A percentile compares a stretch with the other conserved stretches of the same genome.
Conservation (phyloP, 192 early-diverging fungal genomes). For the Anaeromyces robustus region DNA sequence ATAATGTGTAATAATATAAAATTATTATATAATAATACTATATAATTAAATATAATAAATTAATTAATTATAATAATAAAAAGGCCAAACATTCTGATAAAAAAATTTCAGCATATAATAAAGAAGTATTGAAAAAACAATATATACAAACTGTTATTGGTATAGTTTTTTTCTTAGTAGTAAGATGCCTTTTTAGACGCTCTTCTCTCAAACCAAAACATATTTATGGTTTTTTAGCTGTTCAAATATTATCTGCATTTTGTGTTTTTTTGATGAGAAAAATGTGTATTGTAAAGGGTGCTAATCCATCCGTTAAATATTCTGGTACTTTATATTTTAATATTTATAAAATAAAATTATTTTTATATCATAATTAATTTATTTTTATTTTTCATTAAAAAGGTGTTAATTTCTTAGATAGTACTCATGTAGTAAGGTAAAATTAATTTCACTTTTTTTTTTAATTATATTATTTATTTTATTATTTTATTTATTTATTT, state of each 20-base stretch:
- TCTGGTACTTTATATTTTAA: background rate
- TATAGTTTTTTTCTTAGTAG: background rate
- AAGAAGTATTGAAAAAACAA: background rate
- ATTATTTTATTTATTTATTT: too few species aligned
- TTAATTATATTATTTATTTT: too few species aligned
- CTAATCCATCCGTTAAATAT: background rate
- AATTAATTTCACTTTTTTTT: background rate
- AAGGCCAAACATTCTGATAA: background rate
- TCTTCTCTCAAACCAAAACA: background rate
- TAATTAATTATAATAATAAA: background rate
- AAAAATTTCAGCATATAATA: background rate
- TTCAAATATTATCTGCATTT: background rate
- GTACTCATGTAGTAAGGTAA: background rate
- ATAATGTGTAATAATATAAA: too few species aligned
- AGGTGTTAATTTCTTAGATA: background rate
- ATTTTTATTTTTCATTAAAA: too few species aligned
- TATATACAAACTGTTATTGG: background rate
- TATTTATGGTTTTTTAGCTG: background rate
- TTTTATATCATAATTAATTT: too few species aligned
- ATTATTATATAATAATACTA: too few species aligned
- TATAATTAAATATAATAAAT: too few species aligned
- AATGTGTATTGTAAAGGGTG: background rate
- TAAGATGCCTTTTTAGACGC: background rate
- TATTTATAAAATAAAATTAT: background rate
- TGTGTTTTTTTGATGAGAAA: background rate